Base-by-base conservation (phyloP, 2,329 filamentous ascomycete genomes). In the Leptographium wingfieldii region DNA sequence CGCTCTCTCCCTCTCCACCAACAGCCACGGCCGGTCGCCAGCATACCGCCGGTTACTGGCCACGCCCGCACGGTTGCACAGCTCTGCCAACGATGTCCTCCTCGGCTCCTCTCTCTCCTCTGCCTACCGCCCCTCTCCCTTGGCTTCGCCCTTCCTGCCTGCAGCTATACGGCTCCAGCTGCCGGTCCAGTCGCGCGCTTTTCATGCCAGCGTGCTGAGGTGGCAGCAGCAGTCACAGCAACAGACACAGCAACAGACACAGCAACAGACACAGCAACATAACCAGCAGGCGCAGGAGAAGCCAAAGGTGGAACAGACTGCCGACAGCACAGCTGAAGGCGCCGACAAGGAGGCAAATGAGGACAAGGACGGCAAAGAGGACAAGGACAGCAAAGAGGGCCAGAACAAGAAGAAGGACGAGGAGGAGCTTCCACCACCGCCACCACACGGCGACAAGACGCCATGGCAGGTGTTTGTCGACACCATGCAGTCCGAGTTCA, bases 391-490 rank as follows among this genome's bases (percentile, higher is more conserved):
- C 58, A 70, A 75, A 56, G 73, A 78, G 48, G 73, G 79, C 57
- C 73, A 80, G 53, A 74, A 40, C 16, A 22, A 60, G 11, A 60
- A 64, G 38, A 57, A 61, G 4, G 80, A 86, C 70, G 80, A 85
- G 70, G 83, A 89, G 67, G 83, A 90, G 63, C 73, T 83, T 33
- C 86, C 92, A 14, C 90, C 92, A 27, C 92, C 92, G 16, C 92
- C 94, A n/a, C 92, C 92, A 25, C 94, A 99, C 70, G 94, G 94
- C 63, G 91, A 96, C 76, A 99, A 99, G 79, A 94, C 92, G 3
- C 94, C 94, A 59, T 97, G 94, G 92, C 90, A 97, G 72, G 94
- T 99, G 38, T 99, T 99, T 77, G 90, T 90, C 69, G 94, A 99
- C 70, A 99, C 94, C n/a, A 83, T 99, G 74, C 84, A 90, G 72